A percentile compares a stretch with the other conserved stretches of the same genome.
Evolutionary conservation across 2,329 filamentous ascomycete genomes (phyloP).

Genomic region (Bimuria novae-zelandiae): DNA sequence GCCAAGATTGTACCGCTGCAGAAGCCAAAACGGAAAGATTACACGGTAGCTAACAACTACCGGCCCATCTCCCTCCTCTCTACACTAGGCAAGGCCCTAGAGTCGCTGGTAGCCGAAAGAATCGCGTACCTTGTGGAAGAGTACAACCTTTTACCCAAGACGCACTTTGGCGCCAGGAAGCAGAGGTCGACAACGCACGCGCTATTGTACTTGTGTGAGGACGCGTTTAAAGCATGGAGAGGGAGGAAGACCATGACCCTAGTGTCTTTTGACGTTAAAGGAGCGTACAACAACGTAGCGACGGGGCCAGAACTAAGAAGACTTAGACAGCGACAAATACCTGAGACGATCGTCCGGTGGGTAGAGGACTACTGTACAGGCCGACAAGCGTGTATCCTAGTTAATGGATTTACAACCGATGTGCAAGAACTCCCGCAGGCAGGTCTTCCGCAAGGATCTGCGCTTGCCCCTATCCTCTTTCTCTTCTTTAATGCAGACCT

Average conservation of each 20-base stretch:
- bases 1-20: no score
- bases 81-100: no score
- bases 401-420: conserved; percentile 12
- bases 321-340: conserved; percentile 36
- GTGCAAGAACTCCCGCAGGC: conserved; percentile 8
- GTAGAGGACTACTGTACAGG: conserved; percentile 33
- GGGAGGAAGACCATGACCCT: no score
- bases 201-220: conserved; percentile 16
- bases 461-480: no score
- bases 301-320: conserved; percentile 41
- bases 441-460: not conserved
- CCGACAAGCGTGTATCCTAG: conserved; percentile 15
- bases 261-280: no score
- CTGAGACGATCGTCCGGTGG: conserved; percentile 23
- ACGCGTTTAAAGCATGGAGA: no score
- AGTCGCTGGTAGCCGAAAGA: not conserved
- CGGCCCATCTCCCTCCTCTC: no score
- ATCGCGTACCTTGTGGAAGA: not conserved
- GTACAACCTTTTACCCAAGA: conserved; percentile 37
- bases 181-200: conserved; percentile 41
- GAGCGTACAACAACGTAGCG: no score
- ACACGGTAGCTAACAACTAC: no score
- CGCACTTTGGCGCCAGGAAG: conserved; percentile 45
- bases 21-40: no score
- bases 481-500: no score